A percentile compares a stretch with the other conserved stretches of the same genome.
Evolutionary conservation across 768 basidiomycete species (phyloP).

Genomic region (Sporobolomyces phaffii): DNA sequence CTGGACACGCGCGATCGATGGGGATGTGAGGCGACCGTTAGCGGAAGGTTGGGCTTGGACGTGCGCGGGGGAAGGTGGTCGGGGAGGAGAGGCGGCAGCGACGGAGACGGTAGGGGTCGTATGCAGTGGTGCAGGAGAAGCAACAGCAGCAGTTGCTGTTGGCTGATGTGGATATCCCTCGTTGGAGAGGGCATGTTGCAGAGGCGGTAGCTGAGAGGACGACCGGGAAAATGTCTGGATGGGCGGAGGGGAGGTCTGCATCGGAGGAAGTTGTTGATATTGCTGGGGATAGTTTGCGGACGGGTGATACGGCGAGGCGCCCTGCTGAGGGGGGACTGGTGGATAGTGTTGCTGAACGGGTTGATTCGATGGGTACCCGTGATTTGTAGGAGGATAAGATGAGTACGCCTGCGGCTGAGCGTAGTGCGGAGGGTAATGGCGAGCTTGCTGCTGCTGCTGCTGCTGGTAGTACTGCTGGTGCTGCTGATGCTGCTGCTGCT

Average conservation of each 20-base stretch:
- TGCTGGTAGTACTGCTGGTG: background rate
- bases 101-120: background rate
- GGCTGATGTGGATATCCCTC: background rate
- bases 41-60: background rate
- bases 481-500: background rate
- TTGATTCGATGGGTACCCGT: background rate
- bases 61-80: background rate
- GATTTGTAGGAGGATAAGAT: background rate
- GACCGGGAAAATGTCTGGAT: background rate
- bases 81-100: conserved; percentile 5
- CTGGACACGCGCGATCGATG: conserved; percentile 15
- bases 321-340: no score
- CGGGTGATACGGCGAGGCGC: background rate
- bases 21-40: background rate
- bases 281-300: background rate
- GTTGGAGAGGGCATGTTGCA: background rate
- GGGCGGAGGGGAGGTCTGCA: background rate
- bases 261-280: background rate
- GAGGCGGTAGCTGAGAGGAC: background rate
- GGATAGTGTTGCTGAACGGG: no score
- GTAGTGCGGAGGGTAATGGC: background rate
- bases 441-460: background rate
- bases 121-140: background rate
- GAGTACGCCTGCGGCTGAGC: background rate
- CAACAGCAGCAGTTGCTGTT: background rate